Conservation (phyloP, 371 early-diverging fungal species). For the Mucor circinelloides region DNA sequence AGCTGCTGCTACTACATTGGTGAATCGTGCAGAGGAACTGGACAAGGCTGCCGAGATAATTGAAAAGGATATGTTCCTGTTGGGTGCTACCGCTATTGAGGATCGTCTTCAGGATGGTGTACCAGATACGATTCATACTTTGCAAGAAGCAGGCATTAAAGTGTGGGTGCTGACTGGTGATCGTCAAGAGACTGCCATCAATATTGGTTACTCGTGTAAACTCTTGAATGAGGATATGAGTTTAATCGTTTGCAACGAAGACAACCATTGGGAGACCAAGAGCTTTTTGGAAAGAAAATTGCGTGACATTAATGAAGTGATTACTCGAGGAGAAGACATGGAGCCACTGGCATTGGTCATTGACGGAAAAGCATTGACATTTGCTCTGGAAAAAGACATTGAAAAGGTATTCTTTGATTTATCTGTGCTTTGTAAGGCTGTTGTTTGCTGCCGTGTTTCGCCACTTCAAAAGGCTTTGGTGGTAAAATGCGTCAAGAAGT, state of each 20-base stretch:
- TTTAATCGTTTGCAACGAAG: constrained; percentile 80
- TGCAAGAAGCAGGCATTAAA: constrained; percentile 93
- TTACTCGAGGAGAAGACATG: constrained; percentile 58
- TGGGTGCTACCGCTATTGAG: constrained; percentile 99
- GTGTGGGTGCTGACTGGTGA: constrained; percentile 98
- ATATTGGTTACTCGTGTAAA: constrained; percentile 92
- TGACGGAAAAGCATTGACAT: constrained; percentile 71
- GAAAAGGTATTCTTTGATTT: constrained; percentile 47
- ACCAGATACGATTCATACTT: constrained; percentile 92
- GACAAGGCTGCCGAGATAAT: constrained; percentile 94
- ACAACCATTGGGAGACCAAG: constrained; percentile 78
- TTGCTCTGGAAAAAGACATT: constrained; percentile 69
- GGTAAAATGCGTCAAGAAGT: constrained; percentile 75
- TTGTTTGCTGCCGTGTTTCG: constrained; percentile 93
- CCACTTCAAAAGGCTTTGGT: constrained; percentile 95
- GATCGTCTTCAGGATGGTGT: constrained; percentile 98
- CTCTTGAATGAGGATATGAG: constrained; percentile 85
- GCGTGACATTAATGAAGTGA: constrained; percentile 64
- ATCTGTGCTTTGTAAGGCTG: constrained; percentile 64
- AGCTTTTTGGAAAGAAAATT: constrained; percentile 77
- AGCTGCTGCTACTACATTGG: constrained; percentile 87
- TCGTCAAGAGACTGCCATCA: constrained; percentile 92
- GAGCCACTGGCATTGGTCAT: constrained; percentile 72
- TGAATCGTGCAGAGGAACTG: constrained; percentile 84
- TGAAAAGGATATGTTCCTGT: constrained; percentile 85